These are phyloP conservation scores for Linnemannia hyalina DNA, from an alignment of 192 early-diverging fungal genomes.

Conservation along the genomic window DNA sequence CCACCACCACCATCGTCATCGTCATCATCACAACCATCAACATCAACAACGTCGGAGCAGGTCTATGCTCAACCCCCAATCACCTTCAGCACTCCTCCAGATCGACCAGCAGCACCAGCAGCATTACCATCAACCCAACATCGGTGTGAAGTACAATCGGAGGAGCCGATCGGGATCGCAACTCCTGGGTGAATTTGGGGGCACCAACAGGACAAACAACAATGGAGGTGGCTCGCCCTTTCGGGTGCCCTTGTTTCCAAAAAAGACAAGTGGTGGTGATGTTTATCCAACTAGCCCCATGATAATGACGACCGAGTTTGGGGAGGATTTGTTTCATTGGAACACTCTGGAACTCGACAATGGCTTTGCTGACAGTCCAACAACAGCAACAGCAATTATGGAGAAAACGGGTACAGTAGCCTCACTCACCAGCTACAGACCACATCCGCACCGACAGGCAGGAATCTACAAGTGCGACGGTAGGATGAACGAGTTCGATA, in stretches of 20 bases:
- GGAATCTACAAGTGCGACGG: not conserved
- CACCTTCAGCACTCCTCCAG: conserved; percentile 1
- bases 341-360: not conserved
- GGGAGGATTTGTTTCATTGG: conserved; percentile 35
- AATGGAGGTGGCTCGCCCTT: not conserved
- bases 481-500: not conserved
- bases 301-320: conserved; percentile 25
- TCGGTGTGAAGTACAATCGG: conserved; percentile 20
- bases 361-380: not conserved
- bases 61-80: conserved; percentile 12
- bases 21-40: not conserved
- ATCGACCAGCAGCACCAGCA: conserved; percentile 16
- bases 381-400: not conserved
- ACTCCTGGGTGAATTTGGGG: not conserved
- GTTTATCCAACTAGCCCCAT: not conserved
- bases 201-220: not conserved
- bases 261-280: not conserved
- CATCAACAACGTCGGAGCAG: not conserved
- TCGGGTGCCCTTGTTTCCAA: not conserved
- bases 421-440: not conserved
- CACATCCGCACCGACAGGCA: not conserved
- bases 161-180: not conserved
- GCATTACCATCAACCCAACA: conserved; percentile 10
- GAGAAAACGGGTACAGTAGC: too few species aligned
- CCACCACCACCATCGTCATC: not conserved